Evolutionary conservation across 371 early-diverging fungal genomes (phyloP).

Genomic region (Parasitella parasitica): DNA sequence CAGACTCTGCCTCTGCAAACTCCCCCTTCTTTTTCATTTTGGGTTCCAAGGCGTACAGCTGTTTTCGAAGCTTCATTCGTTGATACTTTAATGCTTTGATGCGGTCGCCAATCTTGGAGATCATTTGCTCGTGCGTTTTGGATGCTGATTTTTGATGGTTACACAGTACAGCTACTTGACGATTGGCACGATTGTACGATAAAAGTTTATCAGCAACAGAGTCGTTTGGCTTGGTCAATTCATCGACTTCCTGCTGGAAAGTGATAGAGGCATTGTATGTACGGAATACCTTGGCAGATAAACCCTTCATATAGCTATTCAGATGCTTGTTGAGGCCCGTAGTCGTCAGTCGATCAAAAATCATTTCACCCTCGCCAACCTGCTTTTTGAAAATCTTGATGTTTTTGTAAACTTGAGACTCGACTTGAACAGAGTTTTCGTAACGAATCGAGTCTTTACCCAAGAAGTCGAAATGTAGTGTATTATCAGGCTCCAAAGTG

Average conservation of each 20-base stretch:
- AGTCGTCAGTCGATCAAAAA: slow-evolving; percentile 90
- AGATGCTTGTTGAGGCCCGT: slow-evolving; percentile 86
- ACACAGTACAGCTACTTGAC: slow-evolving; percentile 95
- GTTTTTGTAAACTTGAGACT: slow-evolving; percentile 90
- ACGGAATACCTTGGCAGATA: slow-evolving; percentile 98
- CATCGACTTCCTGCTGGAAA: slow-evolving; percentile 85
- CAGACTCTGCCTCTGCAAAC: slow-evolving; percentile 67
- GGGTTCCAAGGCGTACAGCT: slow-evolving; percentile 71
- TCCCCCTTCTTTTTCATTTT: slow-evolving; percentile 71
- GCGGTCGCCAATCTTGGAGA: slow-evolving; percentile 81
- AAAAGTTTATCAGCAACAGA: slow-evolving; percentile 83
- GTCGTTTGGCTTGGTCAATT: slow-evolving; percentile 68
- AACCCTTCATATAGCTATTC: slow-evolving; percentile 82
- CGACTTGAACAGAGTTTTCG: slow-evolving; percentile 83
- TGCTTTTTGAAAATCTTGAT: slow-evolving; percentile 82
- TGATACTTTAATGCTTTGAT: slow-evolving; percentile 85
- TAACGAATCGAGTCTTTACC: slow-evolving; percentile 98
- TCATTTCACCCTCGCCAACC: slow-evolving; percentile 58
- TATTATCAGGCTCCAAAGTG: slow-evolving; percentile 71
- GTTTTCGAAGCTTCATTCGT: slow-evolving; percentile 64
- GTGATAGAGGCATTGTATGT: slow-evolving; percentile 96
- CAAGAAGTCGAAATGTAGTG: slow-evolving; percentile 91
- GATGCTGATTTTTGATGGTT: slow-evolving; percentile 94
- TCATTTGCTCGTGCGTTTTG: slow-evolving; percentile 77
- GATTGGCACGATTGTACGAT: slow-evolving; percentile 95